Percentiles rank a stretch among this genome's conserved stretches.
phyloP scores from a whole-genome alignment of 1,139 yeast genomes.

The Pichia sp. region DNA sequence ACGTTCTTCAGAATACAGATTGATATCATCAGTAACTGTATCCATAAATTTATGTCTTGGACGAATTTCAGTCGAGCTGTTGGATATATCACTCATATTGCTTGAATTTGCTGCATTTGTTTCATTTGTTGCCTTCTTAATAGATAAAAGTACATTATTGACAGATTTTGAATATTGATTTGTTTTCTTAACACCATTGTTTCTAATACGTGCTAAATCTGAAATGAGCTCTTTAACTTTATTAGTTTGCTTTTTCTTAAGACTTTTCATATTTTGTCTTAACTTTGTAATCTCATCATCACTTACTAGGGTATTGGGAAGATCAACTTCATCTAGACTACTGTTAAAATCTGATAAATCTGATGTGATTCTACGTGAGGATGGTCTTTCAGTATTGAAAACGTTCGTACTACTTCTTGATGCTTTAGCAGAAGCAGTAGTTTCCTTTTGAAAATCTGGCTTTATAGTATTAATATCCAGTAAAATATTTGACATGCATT shows the following conservation, averaged over 20 bases:
- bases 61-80: constrained; percentile 2
- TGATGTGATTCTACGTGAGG: not conserved
- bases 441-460: no score
- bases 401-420: constrained; percentile 1
- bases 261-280: not conserved
- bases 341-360: constrained; percentile 5
- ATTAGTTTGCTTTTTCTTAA: not conserved
- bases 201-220: constrained; percentile 5
- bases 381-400: not conserved
- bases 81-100: constrained; percentile 5
- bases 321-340: constrained; percentile 3
- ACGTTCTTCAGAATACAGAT: constrained; percentile 13
- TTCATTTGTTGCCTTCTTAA: no score
- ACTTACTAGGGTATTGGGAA: not conserved
- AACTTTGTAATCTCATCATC: constrained; percentile 1
- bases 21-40: constrained; percentile 4
- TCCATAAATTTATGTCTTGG: constrained; percentile 2
- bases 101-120: not conserved
- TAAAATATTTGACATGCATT: no score
- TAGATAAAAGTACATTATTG: not conserved
- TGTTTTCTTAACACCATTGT: no score
- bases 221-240: constrained; percentile 3
- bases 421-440: not conserved
- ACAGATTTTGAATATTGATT: not conserved
- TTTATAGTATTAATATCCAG: no score